These are phyloP conservation scores for Saccharomycopsis sp. DNA, from an alignment of 805 yeast species.

Conservation along the genomic window DNA sequence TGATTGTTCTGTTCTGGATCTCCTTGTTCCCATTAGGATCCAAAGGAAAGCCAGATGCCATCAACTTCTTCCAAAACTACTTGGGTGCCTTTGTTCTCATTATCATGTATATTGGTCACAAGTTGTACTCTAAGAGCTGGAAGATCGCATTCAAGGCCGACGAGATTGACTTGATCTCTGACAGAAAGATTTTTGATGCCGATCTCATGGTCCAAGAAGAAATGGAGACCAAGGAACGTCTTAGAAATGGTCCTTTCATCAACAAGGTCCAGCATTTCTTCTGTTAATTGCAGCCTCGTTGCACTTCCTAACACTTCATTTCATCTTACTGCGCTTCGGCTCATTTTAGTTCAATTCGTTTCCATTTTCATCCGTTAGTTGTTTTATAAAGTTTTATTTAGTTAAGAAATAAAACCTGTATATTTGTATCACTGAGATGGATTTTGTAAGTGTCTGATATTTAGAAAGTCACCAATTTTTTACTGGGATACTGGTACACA, in stretches of 20 bases:
- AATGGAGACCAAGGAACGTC: constrained; percentile 44
- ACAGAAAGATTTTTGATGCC: constrained; percentile 38
- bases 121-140: constrained; percentile 37
- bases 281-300: constrained; percentile 8
- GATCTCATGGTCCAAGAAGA: constrained; percentile 25
- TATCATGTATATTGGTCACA: constrained; percentile 40
- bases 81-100: constrained; percentile 42
- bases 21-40: constrained; percentile 54
- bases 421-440: no score
- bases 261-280: constrained; percentile 15
- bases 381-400: not conserved
- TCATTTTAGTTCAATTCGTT: not conserved
- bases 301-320: not conserved
- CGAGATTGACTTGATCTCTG: constrained; percentile 41
- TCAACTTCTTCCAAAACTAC: constrained; percentile 45
- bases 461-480: no score
- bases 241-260: constrained; percentile 23
- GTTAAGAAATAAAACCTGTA: not conserved
- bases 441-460: no score
- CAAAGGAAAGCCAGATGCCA: constrained; percentile 32
- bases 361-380: not conserved
- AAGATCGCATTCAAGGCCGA: constrained; percentile 30
- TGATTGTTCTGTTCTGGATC: constrained; percentile 60
- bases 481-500: no score
- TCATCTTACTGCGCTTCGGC: not conserved